These are phyloP conservation scores for Ananas comosus DNA, from an alignment of 176 grass and related monocot genomes.

Conservation along the genomic window DNA sequence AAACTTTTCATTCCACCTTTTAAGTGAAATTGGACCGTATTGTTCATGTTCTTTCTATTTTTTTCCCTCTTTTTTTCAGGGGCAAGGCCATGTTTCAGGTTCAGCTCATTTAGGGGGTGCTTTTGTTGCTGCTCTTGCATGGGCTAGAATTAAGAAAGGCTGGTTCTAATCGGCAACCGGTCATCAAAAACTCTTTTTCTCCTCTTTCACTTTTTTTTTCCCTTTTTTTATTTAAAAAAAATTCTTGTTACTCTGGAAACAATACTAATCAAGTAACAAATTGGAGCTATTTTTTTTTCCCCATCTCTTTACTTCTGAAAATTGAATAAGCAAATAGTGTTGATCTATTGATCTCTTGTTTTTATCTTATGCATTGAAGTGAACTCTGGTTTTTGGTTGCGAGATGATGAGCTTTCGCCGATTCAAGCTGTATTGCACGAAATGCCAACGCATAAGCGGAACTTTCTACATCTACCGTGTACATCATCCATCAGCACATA, in stretches of 20 bases:
- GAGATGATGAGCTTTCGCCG: too few relatives aligned
- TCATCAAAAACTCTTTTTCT: neutral
- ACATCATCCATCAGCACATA: too few relatives aligned
- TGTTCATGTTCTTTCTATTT: constrained; percentile 1
- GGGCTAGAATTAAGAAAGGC: constrained; percentile 51
- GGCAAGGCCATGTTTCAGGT: constrained; percentile 40
- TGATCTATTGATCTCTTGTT: too few relatives aligned
- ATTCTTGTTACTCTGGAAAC: neutral
- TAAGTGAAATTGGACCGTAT: neutral
- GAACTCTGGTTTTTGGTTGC: too few relatives aligned
- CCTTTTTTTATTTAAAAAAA: neutral
- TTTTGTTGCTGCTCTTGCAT: constrained; percentile 44
- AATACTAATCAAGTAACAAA: neutral
- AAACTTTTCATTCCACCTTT: neutral
- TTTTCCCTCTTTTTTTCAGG: constrained; percentile 29
- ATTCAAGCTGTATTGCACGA: too few relatives aligned
- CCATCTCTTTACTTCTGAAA: too few relatives aligned
- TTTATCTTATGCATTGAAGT: too few relatives aligned
- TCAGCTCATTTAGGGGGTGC: constrained; percentile 68
- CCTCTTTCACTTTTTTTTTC: neutral
- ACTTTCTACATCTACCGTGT: too few relatives aligned
- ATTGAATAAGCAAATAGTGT: too few relatives aligned
- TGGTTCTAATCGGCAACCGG: constrained; percentile 37
- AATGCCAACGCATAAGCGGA: too few relatives aligned
- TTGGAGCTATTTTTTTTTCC: neutral